Evolutionary conservation across 257 asterid genomes (phyloP).

Genomic region (Knoxia roxburghii): DNA sequence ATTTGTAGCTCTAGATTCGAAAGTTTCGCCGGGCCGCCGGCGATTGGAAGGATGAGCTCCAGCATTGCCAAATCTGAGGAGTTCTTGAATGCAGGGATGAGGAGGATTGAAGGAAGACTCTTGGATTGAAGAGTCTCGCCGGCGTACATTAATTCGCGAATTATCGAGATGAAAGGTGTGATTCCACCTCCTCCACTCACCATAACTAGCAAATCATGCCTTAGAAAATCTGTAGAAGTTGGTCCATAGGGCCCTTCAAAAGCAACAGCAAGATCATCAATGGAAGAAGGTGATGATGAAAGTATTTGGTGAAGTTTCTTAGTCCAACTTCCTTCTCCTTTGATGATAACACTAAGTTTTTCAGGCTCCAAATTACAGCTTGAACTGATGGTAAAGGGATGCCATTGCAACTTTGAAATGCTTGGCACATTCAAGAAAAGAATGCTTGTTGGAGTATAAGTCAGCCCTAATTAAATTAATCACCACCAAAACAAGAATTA

Average conservation of each 20-base stretch:
- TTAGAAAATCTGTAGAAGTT: constrained; percentile 51
- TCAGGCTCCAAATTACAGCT: constrained; percentile 65
- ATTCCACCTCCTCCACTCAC: constrained; percentile 93
- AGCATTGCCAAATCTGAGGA: constrained; percentile 57
- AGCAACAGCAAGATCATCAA: constrained; percentile 50
- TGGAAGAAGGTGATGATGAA: constrained; percentile 52
- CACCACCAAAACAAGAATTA: neutral
- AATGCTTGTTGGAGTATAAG: constrained; percentile 70
- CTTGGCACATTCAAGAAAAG: constrained; percentile 67
- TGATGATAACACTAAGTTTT: constrained; percentile 53
- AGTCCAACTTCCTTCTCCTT: constrained; percentile 79
- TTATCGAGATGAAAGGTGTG: constrained; percentile 80
- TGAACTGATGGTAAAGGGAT: constrained; percentile 76
- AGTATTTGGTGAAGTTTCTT: constrained; percentile 54
- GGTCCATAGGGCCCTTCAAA: constrained; percentile 96
- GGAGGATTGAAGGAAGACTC: constrained; percentile 56
- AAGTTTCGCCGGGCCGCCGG: constrained; percentile 33
- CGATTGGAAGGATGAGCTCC: constrained; percentile 57
- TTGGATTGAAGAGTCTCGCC: constrained; percentile 34
- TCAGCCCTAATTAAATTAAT: constrained; percentile 33
- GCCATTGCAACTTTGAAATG: constrained; percentile 88
- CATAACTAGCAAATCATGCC: constrained; percentile 74
- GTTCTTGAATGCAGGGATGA: constrained; percentile 61
- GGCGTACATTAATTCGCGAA: constrained; percentile 53
- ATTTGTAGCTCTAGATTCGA: constrained; percentile 37